Conservation (phyloP, 345 rosid species). For the Citrus unshiu region DNA sequence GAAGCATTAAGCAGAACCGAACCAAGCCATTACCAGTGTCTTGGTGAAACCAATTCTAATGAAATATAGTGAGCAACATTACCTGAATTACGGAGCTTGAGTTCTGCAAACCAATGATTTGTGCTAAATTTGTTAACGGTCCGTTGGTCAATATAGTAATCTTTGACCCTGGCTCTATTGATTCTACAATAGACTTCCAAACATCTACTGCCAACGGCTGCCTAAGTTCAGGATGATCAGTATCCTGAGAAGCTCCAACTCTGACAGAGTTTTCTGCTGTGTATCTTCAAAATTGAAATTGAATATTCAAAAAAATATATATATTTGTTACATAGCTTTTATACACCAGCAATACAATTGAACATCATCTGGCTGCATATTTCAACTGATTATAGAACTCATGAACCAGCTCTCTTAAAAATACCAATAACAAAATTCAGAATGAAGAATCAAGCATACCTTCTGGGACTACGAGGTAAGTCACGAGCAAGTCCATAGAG, state of each 20-base stretch:
- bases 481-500: slow-evolving; percentile 80
- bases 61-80: neutral
- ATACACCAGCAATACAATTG: too few relatives aligned
- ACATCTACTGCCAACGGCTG: slow-evolving; percentile 71
- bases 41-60: neutral
- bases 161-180: slow-evolving; percentile 43
- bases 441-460: slow-evolving; percentile 29
- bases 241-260: slow-evolving; percentile 65
- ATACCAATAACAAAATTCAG: neutral
- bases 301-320: neutral
- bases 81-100: slow-evolving; percentile 56
- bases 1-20: neutral
- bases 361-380: neutral
- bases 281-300: slow-evolving; percentile 37
- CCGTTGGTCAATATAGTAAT: slow-evolving; percentile 73
- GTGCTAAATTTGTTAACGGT: slow-evolving; percentile 77
- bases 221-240: slow-evolving; percentile 61
- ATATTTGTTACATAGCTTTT: neutral
- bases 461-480: slow-evolving; percentile 78
- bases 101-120: slow-evolving; percentile 33
- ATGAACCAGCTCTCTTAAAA: neutral
- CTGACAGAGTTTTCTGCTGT: slow-evolving; percentile 62
- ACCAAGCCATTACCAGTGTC: neutral
- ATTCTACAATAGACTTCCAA: slow-evolving; percentile 46
- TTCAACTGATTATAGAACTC: neutral